Evolutionary conservation across 1,284 basidiomycete species (phyloP), one percentile per base, ranked within the genome.

Genomic region (Irpex lacteus): DNA sequence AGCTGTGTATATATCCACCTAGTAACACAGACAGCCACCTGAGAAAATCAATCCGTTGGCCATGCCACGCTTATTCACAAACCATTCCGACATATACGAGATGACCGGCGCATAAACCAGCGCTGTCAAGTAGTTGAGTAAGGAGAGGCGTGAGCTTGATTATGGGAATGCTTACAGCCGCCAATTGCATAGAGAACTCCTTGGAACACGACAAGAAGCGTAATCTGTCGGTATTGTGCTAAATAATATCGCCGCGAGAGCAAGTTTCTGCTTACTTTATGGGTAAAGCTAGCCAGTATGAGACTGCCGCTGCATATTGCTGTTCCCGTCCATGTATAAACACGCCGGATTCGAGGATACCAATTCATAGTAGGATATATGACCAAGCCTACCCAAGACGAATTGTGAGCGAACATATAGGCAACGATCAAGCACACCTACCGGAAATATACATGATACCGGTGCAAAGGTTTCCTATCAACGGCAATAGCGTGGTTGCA

Each of bases 21-120:
- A 26, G 1, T 1, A 6, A 15, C n/a, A 50, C 44, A 11, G 54
- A 26, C 15, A 11, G 63, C 26, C 61, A 74, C 78, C 80, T 5
- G 78, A 77, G 56, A 78, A 78, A 21, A 81, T 72, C 40, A 79
- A 70, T 0, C 80, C 79, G 61, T 77, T 79, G 1, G 80, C 80
- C 9, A 78, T 67, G 0, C 80, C 80, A 15, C 78, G 67, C 0
- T 74, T 72, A 2, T 64, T 65, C 26, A 79, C 72, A 64, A 81
- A 82, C 81, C 80, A 82, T 63, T 81, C 80, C 1, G 75, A 73
- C 61, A 81, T 67, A 66, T 74, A 80, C 5, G 73, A 75, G 15
- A 80, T 70, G 37, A 71, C 74, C 1, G 76, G 74, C 2, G 72
- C 69, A 65, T 77, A 79, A 1, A 78, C 65, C 6, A 80, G 60